These are phyloP conservation scores for Cladosporium sp. DNA, from an alignment of 2,329 filamentous ascomycete genomes.

Conservation along the genomic window DNA sequence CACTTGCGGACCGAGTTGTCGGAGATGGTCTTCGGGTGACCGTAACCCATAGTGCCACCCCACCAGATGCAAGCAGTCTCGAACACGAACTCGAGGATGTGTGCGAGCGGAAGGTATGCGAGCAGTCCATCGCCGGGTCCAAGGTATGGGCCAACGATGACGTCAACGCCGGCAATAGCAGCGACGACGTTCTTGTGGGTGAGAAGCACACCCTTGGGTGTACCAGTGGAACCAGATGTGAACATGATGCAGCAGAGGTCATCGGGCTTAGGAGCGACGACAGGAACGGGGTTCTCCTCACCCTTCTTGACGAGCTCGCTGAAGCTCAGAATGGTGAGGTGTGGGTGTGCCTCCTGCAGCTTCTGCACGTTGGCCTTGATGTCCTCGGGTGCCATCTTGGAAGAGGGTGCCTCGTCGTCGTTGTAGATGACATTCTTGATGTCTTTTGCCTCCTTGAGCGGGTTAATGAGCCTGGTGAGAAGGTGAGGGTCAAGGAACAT, in stretches of 20 bases:
- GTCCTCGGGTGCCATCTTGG: slow-evolving; percentile 39
- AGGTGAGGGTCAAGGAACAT: slow-evolving; percentile 88
- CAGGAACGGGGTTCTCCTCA: slow-evolving; percentile 68
- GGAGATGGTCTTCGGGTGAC: slow-evolving; percentile 83
- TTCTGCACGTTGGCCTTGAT: slow-evolving; percentile 56
- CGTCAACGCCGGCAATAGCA: slow-evolving; percentile 77
- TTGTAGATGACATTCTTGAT: slow-evolving; percentile 62
- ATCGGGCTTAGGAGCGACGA: slow-evolving; percentile 69
- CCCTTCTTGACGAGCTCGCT: slow-evolving; percentile 56
- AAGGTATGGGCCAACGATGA: slow-evolving; percentile 75
- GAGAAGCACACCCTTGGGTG: slow-evolving; percentile 84
- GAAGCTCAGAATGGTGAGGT: slow-evolving; percentile 56
- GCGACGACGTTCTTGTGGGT: slow-evolving; percentile 79
- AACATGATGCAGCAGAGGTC: slow-evolving; percentile 81
- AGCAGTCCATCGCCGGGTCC: slow-evolving; percentile 76
- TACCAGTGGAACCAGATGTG: slow-evolving; percentile 86
- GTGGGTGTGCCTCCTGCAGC: slow-evolving; percentile 53
- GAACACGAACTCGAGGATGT: slow-evolving; percentile 95
- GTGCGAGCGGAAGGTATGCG: slow-evolving; percentile 89
- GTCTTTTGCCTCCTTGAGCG: slow-evolving; percentile 56
- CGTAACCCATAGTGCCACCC: slow-evolving; percentile 91
- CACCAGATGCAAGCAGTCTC: slow-evolving; percentile 88
- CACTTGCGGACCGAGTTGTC: slow-evolving; percentile 86
- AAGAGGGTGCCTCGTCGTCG: slow-evolving; percentile 45
- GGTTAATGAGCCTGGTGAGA: slow-evolving; percentile 53